phyloP scores from a whole-genome alignment of 116 monocot genomes.

The Phalaenopsis hybrid region DNA sequence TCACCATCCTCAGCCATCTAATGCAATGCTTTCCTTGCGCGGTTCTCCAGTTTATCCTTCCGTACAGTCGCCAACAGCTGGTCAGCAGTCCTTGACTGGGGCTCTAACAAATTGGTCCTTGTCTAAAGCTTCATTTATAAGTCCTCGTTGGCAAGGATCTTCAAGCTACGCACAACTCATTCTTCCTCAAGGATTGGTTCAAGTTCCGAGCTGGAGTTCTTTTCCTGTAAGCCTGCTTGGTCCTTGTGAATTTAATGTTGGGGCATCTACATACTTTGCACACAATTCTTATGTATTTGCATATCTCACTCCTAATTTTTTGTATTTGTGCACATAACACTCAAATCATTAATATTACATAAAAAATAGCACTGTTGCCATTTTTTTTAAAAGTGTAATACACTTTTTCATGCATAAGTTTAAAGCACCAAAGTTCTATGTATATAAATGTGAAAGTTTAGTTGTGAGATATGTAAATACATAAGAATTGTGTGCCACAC shows the following conservation, averaged over 20 bases:
- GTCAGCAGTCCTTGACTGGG: slow-evolving; percentile 65
- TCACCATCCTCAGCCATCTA: slow-evolving; percentile 88
- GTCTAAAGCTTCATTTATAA: slow-evolving; percentile 79
- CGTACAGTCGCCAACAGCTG: slow-evolving; percentile 56
- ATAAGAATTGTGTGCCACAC: too few relatives aligned
- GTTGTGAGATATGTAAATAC: too few relatives aligned
- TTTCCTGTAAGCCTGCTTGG: slow-evolving; percentile 62
- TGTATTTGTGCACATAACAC: too few relatives aligned
- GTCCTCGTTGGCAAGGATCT: slow-evolving; percentile 74
- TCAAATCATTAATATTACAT: too few relatives aligned
- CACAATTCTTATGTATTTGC: too few relatives aligned
- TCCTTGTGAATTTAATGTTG: neutral
- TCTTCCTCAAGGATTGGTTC: slow-evolving; percentile 85
- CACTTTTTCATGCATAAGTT: too few relatives aligned
- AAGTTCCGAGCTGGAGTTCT: slow-evolving; percentile 82
- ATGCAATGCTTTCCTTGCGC: slow-evolving; percentile 44
- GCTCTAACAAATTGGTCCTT: slow-evolving; percentile 57
- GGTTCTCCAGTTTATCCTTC: slow-evolving; percentile 72
- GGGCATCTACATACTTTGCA: too few relatives aligned
- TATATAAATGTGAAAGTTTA: too few relatives aligned
- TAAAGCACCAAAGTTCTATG: too few relatives aligned
- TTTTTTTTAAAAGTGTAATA: too few relatives aligned
- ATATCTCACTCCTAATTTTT: too few relatives aligned
- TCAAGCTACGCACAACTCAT: slow-evolving; percentile 85
- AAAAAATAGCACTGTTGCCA: too few relatives aligned